phyloP scores from a whole-genome alignment of 2,329 filamentous ascomycete genomes.

The Cytospora piceae region DNA sequence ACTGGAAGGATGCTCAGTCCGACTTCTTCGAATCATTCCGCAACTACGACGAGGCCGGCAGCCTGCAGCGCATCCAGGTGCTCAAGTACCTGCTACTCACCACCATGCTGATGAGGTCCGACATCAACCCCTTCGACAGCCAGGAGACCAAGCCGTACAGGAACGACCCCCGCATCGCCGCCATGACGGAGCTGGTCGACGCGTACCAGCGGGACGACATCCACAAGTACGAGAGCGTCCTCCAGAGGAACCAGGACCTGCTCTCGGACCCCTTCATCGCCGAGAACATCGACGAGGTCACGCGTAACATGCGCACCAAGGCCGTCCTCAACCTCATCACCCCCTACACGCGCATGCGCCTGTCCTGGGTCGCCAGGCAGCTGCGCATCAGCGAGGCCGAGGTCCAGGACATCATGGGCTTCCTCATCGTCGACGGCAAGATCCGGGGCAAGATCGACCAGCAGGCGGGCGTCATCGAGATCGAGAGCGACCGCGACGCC shows the following conservation, averaged over 20 bases:
- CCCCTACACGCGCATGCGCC: slow-evolving; percentile 89
- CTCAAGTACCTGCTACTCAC: slow-evolving; percentile 95
- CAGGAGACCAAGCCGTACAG: slow-evolving; percentile 99
- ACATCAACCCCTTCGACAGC: slow-evolving; percentile 98
- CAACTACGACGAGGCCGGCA: slow-evolving; percentile 98
- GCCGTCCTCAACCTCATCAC: slow-evolving; percentile 91
- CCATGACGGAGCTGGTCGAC: slow-evolving; percentile 96
- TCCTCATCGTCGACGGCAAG: slow-evolving; percentile 88
- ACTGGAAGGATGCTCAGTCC: slow-evolving; percentile 95
- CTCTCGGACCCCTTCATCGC: slow-evolving; percentile 93
- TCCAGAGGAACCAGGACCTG: slow-evolving; percentile 86
- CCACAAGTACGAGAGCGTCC: slow-evolving; percentile 83
- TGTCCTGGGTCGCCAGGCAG: slow-evolving; percentile 84
- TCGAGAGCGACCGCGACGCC: slow-evolving; percentile 73
- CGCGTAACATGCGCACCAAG: slow-evolving; percentile 96
- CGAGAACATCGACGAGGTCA: slow-evolving; percentile 98
- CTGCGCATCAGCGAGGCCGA: slow-evolving; percentile 84
- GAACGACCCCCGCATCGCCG: slow-evolving; percentile 89
- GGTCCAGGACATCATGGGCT: slow-evolving; percentile 94
- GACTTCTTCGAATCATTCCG: slow-evolving; percentile 99
- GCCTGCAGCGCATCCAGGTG: slow-evolving; percentile 93
- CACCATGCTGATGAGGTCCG: slow-evolving; percentile 97
- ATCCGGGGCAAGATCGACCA: slow-evolving; percentile 90
- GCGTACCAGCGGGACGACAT: slow-evolving; percentile 97
- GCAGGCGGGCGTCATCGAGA: slow-evolving; percentile 79